Percentiles rank a stretch among this genome's conserved stretches.
Evolutionary conservation across 148 eudicot species (phyloP).

Genomic region (Vaccinium macrocarpon): DNA sequence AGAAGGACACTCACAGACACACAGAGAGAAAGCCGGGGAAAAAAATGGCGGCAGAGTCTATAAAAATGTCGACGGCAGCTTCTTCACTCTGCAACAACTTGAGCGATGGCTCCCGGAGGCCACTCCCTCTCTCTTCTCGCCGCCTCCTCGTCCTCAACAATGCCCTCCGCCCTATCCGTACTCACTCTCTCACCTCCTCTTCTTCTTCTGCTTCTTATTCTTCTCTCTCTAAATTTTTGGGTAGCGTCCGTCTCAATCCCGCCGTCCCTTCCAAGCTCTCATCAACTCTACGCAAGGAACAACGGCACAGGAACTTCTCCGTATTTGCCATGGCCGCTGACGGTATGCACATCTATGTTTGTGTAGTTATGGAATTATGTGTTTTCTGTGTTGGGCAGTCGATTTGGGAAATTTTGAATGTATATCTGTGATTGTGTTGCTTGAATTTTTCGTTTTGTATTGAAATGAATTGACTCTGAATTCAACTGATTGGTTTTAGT

Average conservation of each 20-base stretch:
- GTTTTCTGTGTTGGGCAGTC: background rate
- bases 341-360: slow-evolving; percentile 17
- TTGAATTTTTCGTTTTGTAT: background rate
- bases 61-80: slow-evolving; percentile 26
- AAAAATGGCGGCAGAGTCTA: slow-evolving; percentile 36
- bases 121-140: slow-evolving; percentile 34
- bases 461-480: background rate
- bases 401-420: background rate
- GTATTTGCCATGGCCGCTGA: slow-evolving; percentile 66
- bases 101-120: slow-evolving; percentile 36
- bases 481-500: background rate
- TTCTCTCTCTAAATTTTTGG: slow-evolving; percentile 45
- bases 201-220: slow-evolving; percentile 16
- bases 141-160: slow-evolving; percentile 26
- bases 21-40: background rate
- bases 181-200: background rate
- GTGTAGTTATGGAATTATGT: background rate
- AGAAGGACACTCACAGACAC: background rate
- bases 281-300: slow-evolving; percentile 17
- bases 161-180: slow-evolving; percentile 19
- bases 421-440: background rate
- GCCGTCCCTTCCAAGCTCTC: slow-evolving; percentile 18
- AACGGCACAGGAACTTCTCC: slow-evolving; percentile 37
- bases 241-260: slow-evolving; percentile 30
- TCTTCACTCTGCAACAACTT: slow-evolving; percentile 45